These are phyloP conservation scores for Stylonectria norvegica DNA, from an alignment of 2,329 filamentous ascomycete genomes.

Conservation along the genomic window DNA sequence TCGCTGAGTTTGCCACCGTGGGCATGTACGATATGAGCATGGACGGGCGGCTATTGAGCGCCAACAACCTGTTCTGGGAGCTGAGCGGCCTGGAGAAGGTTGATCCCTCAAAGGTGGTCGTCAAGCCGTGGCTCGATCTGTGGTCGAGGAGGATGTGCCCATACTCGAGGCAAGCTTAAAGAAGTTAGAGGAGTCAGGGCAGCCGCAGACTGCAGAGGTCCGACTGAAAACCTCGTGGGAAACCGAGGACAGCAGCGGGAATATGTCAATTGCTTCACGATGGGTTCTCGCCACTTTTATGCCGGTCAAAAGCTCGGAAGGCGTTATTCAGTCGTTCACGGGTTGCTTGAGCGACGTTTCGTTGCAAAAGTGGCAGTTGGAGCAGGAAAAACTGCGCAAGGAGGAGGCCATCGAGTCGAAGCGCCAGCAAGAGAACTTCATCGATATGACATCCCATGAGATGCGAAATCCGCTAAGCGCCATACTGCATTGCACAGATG, in stretches of 20 bases:
- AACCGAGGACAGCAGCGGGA: constrained; percentile 43
- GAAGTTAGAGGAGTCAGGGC: constrained; percentile 39
- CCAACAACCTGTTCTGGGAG: constrained; percentile 53
- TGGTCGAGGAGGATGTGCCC: constrained; percentile 43
- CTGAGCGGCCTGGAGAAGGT: constrained; percentile 48
- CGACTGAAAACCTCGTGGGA: constrained; percentile 47
- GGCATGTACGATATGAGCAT: constrained; percentile 54
- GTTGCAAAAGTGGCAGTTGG: constrained; percentile 49
- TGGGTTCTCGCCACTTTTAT: constrained; percentile 51
- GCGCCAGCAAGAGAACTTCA: constrained; percentile 75
- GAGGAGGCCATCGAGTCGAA: constrained; percentile 57
- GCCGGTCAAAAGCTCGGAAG: constrained; percentile 46
- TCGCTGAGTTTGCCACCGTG: constrained; percentile 52
- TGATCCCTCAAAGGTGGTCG: constrained; percentile 34
- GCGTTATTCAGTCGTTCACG: constrained; percentile 43
- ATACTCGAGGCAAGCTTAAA: constrained; percentile 39
- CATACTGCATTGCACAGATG: constrained; percentile 71
- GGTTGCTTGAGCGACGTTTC: constrained; percentile 50
- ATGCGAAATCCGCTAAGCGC: constrained; percentile 72
- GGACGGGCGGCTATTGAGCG: constrained; percentile 47
- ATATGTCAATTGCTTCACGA: constrained; percentile 41
- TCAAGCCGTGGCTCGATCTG: constrained; percentile 46
- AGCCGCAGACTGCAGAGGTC: constrained; percentile 46
- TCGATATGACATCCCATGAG: constrained; percentile 71
- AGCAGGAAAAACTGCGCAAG: constrained; percentile 46